These are phyloP conservation scores for Pyrus pyrifolia DNA, from an alignment of 306 rosid genomes.

Conservation along the genomic window DNA sequence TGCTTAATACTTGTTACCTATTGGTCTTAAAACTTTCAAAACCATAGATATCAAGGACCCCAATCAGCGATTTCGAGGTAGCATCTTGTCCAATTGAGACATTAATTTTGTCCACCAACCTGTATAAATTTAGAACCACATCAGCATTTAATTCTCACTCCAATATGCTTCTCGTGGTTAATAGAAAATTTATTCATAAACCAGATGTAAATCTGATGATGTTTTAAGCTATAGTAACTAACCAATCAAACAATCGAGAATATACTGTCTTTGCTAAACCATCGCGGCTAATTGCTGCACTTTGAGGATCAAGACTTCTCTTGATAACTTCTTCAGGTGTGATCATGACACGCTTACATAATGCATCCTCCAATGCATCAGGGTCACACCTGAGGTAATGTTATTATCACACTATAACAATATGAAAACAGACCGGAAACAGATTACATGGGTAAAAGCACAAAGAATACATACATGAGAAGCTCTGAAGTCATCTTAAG, in stretches of 20 bases:
- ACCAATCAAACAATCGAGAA: slow-evolving; percentile 97
- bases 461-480: slow-evolving; percentile 59
- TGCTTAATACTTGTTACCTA: slow-evolving; percentile 56
- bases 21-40: slow-evolving; percentile 94
- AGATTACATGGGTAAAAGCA: slow-evolving; percentile 1
- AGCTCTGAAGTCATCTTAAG: slow-evolving; percentile 81
- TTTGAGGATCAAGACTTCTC: slow-evolving; percentile 93
- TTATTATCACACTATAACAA: slow-evolving; percentile 14
- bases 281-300: slow-evolving; percentile 83
- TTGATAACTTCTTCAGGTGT: slow-evolving; percentile 98
- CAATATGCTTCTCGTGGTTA: background rate
- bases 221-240: slow-evolving; percentile 6
- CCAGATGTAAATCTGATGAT: background rate
- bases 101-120: slow-evolving; percentile 97
- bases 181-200: background rate
- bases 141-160: slow-evolving; percentile 11
- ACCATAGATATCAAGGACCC: slow-evolving; percentile 98
- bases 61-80: slow-evolving; percentile 73
- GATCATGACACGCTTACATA: slow-evolving; percentile 96
- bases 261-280: slow-evolving; percentile 92
- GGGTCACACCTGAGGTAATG: slow-evolving; percentile 63
- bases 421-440: slow-evolving; percentile 8
- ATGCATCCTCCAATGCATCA: slow-evolving; percentile 77
- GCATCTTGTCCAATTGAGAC: slow-evolving; percentile 92
- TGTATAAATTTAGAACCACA: slow-evolving; percentile 30